phyloP scores from a whole-genome alignment of 208 protist genomes.

The Acanthamoeba divionensis region DNA sequence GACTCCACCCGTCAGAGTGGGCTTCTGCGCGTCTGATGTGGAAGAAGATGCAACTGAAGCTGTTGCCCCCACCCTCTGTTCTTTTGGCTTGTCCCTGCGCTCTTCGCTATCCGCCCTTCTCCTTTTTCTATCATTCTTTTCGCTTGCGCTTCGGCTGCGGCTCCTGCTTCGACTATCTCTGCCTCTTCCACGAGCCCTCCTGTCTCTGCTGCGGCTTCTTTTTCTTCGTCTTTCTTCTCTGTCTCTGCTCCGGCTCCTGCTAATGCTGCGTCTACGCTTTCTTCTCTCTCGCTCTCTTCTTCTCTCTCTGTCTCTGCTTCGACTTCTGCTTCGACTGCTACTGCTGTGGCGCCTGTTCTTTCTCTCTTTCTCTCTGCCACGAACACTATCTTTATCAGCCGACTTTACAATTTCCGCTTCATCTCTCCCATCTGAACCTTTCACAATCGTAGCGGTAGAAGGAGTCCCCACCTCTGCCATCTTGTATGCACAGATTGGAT shows the following conservation, averaged over 20 bases:
- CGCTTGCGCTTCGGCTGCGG: not conserved
- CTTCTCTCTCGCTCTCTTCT: not conserved
- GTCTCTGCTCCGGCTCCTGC: not conserved
- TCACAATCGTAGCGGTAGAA: too few relatives aligned
- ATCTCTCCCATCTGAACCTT: too few relatives aligned
- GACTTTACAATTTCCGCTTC: too few relatives aligned
- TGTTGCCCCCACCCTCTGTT: not conserved
- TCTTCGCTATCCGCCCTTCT: not conserved
- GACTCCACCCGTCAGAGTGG: constrained; percentile 69
- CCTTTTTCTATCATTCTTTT: constrained; percentile 41
- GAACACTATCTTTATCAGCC: too few relatives aligned
- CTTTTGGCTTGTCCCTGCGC: not conserved
- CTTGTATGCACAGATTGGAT: too few relatives aligned
- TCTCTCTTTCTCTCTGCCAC: too few relatives aligned
- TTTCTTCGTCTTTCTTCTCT: not conserved
- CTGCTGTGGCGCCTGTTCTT: too few relatives aligned
- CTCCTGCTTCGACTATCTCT: not conserved
- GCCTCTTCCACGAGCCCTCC: not conserved
- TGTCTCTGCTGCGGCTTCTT: not conserved
- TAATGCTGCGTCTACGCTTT: not conserved
- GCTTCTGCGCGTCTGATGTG: not conserved
- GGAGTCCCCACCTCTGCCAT: too few relatives aligned
- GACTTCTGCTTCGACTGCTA: too few relatives aligned
- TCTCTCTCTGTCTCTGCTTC: not conserved
- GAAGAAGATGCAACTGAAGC: not conserved